Conservation (phyloP, 2,329 filamentous ascomycete species). For the Fusarium bactridioides region DNA sequence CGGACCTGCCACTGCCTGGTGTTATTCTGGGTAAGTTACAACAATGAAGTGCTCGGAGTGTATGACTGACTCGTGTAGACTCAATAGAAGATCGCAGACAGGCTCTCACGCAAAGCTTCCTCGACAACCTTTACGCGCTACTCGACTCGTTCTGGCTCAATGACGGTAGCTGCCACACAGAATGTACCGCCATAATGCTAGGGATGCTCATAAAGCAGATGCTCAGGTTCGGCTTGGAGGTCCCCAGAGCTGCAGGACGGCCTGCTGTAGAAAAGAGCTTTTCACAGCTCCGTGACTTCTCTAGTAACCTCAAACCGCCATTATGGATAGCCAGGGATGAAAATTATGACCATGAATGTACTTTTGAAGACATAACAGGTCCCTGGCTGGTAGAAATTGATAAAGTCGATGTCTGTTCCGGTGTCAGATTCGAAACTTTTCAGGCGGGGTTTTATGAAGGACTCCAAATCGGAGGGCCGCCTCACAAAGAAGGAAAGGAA, state of each 20-base stretch:
- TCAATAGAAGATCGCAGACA: rapidly evolving
- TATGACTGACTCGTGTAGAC: rapidly evolving
- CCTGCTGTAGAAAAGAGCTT: too few species aligned
- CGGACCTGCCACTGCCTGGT: rapidly evolving
- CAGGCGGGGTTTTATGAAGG: too few species aligned
- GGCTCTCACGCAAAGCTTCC: rapidly evolving
- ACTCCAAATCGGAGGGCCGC: too few species aligned
- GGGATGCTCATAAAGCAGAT: background rate
- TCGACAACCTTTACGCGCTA: rapidly evolving
- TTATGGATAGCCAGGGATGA: too few species aligned
- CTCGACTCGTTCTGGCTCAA: background rate
- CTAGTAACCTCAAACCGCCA: too few species aligned
- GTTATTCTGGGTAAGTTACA: rapidly evolving
- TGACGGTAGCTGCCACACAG: rapidly evolving
- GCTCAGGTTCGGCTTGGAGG: background rate
- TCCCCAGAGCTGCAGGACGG: background rate
- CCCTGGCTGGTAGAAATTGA: too few species aligned
- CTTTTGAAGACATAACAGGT: too few species aligned
- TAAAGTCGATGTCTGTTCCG: too few species aligned
- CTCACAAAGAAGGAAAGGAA: too few species aligned
- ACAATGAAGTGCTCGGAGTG: rapidly evolving
- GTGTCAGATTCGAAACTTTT: too few species aligned
- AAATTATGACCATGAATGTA: too few species aligned
- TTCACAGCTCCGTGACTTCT: too few species aligned
- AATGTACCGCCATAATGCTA: background rate